Conservation (phyloP, 2,329 filamentous ascomycete species). For the Sporothrix dimorphospora region DNA sequence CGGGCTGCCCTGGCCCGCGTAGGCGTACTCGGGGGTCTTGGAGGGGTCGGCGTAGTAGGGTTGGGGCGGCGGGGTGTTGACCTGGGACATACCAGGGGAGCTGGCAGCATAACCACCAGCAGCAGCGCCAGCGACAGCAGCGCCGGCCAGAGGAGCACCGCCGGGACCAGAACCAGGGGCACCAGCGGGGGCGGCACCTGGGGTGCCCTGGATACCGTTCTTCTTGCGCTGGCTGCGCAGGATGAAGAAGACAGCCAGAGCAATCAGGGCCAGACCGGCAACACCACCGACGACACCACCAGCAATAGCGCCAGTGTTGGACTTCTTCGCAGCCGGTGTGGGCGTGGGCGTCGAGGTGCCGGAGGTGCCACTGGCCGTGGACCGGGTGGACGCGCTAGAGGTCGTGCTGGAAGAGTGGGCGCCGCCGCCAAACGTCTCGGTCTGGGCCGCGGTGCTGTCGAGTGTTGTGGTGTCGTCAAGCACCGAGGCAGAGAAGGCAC, state of each 20-base stretch:
- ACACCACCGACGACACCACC: slow-evolving; percentile 43
- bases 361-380: background rate
- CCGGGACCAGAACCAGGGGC: slow-evolving; percentile 2
- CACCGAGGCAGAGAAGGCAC: slow-evolving; percentile 29
- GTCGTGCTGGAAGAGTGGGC: background rate
- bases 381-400: background rate
- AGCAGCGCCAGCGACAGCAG: slow-evolving; percentile 11
- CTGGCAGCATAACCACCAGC: too few species aligned
- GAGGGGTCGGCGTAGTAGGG: slow-evolving; percentile 21
- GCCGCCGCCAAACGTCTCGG: slow-evolving; percentile 24
- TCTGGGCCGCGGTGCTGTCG: slow-evolving; percentile 3
- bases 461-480: background rate
- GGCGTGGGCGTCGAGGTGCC: background rate
- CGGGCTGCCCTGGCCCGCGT: slow-evolving; percentile 21
- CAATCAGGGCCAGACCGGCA: slow-evolving; percentile 37
- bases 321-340: background rate
- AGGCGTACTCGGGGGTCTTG: slow-evolving; percentile 24
- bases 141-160: slow-evolving; percentile 7
- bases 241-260: slow-evolving; percentile 38
- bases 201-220: background rate
- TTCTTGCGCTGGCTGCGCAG: slow-evolving; percentile 34
- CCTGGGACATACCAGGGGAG: slow-evolving; percentile 23
- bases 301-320: slow-evolving; percentile 39
- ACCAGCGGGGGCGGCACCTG: background rate
- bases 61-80: slow-evolving; percentile 22